Conservation (phyloP, 2,329 filamentous ascomycete species). For the Rugonectria rugulosa region DNA sequence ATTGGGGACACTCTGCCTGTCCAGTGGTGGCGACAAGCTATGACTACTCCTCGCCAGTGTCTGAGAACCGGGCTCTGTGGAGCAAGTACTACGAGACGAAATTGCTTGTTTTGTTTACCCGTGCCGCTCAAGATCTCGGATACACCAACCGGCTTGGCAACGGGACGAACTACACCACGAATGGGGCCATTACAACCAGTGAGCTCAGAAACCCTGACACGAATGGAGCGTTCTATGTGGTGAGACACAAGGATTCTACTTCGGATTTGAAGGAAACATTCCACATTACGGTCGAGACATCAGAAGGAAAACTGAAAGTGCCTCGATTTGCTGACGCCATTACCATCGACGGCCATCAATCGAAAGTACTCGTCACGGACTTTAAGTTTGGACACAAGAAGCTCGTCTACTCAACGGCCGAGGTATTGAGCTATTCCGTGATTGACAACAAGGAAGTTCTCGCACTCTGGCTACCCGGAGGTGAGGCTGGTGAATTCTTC, state of each 20-base stretch:
- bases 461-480: constrained; percentile 61
- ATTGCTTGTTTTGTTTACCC: constrained; percentile 65
- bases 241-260: constrained; percentile 61
- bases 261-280: constrained; percentile 60
- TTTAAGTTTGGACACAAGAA: constrained; percentile 61
- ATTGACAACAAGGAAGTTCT: constrained; percentile 57
- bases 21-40: constrained; percentile 68
- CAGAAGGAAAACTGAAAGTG: constrained; percentile 60
- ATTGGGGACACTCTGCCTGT: constrained; percentile 66
- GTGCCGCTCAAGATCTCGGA: constrained; percentile 62
- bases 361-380: constrained; percentile 68
- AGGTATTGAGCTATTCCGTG: constrained; percentile 59
- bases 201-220: constrained; percentile 67
- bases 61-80: constrained; percentile 63
- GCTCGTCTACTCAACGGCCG: constrained; percentile 63
- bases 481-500: constrained; percentile 62
- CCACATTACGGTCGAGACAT: constrained; percentile 63
- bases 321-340: constrained; percentile 58
- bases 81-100: constrained; percentile 71
- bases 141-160: constrained; percentile 58
- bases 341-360: constrained; percentile 65
- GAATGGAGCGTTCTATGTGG: constrained; percentile 65
- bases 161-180: constrained; percentile 46
- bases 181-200: constrained; percentile 58
- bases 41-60: constrained; percentile 69